A percentile compares a stretch with the other conserved stretches of the same genome.
phyloP scores from a whole-genome alignment of 768 basidiomycete genomes.

The Tricholoma bakamatsutake region DNA sequence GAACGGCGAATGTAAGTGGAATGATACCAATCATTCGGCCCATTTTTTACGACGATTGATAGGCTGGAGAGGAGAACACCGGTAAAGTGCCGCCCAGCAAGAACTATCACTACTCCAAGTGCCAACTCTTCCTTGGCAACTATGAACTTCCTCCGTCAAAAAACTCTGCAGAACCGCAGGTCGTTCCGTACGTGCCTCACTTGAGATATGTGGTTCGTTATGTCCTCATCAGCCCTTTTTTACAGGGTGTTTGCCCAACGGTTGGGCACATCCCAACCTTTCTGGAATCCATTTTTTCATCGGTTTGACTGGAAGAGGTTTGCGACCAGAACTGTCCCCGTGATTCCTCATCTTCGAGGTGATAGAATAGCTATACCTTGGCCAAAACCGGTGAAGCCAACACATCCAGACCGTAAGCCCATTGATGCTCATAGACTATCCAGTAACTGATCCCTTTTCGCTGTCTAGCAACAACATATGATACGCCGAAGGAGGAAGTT shows the following conservation, averaged over 20 bases:
- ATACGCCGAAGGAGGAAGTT: conserved; percentile 58
- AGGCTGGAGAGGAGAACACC: conserved; percentile 19
- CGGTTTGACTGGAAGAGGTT: conserved; percentile 71
- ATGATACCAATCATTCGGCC: neutral
- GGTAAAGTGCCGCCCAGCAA: conserved; percentile 32
- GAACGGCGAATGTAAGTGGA: conserved; percentile 30
- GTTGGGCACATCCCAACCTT: conserved; percentile 52
- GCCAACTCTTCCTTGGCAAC: conserved; percentile 72
- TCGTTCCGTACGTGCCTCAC: conserved; percentile 40
- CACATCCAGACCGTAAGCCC: conserved; percentile 39
- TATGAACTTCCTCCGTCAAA: conserved; percentile 49
- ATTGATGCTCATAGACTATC: neutral
- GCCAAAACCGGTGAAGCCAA: conserved; percentile 48
- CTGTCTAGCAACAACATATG: conserved; percentile 49
- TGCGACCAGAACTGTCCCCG: conserved; percentile 59
- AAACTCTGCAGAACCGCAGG: conserved; percentile 28
- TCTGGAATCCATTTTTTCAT: conserved; percentile 49
- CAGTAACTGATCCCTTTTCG: conserved; percentile 1
- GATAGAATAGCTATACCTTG: conserved; percentile 56
- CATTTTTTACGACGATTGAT: neutral
- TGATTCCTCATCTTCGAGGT: conserved; percentile 37
- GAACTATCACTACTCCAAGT: conserved; percentile 71
- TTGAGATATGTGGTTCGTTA: neutral
- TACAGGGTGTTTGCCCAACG: conserved; percentile 75
- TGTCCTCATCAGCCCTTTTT: neutral